Conservation (phyloP, 495 filamentous ascomycete genomes). For the Neurospora sp. region DNA sequence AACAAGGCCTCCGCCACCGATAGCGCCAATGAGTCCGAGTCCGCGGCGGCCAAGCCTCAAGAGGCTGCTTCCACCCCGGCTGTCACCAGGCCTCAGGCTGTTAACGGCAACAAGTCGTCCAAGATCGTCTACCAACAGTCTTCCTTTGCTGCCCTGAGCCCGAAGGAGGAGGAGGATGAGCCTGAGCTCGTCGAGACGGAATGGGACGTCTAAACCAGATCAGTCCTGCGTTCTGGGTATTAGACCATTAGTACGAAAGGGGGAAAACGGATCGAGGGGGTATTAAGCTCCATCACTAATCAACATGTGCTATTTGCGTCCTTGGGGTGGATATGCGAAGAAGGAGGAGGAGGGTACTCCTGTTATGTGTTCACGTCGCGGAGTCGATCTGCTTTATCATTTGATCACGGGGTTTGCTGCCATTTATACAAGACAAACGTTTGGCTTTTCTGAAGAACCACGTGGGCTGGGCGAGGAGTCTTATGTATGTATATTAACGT, state of each 20-base stretch:
- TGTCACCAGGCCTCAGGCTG: conserved; percentile 15
- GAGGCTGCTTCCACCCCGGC: conserved; percentile 5
- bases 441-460: neutral
- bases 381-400: neutral
- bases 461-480: conserved; percentile 18
- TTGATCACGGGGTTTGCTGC: neutral
- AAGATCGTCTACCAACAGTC: conserved; percentile 30
- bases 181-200: conserved; percentile 26
- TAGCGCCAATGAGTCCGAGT: conserved; percentile 18
- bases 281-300: neutral
- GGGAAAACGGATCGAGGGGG: neutral
- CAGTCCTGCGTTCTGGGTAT: neutral
- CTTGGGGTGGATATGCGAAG: neutral
- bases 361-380: neutral
- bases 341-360: neutral
- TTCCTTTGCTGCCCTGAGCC: conserved; percentile 39
- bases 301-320: neutral
- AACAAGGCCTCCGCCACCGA: conserved; percentile 26
- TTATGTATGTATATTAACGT: conserved; percentile 16
- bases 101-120: conserved; percentile 18
- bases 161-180: conserved; percentile 30
- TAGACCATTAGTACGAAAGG: neutral
- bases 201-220: conserved; percentile 36
- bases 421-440: neutral
- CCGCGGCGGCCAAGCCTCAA: conserved; percentile 6